Conservation (phyloP, 2,329 filamentous ascomycete genomes). For the Phyllosticta citriasiana region DNA sequence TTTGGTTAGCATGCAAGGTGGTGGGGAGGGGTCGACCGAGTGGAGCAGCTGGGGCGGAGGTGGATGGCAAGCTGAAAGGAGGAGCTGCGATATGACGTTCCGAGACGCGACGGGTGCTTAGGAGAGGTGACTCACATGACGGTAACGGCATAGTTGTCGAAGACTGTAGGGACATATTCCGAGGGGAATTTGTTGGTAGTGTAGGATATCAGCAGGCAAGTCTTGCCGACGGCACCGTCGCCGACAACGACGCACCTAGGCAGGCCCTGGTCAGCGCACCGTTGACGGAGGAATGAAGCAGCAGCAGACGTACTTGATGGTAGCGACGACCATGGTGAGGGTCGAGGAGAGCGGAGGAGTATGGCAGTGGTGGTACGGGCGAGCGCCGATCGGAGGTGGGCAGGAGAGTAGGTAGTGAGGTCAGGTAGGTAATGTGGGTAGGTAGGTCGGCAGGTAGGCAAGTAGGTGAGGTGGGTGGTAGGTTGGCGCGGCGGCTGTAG, state of each 20-base stretch:
- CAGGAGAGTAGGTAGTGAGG: slow-evolving; percentile 1
- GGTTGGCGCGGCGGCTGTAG: neutral
- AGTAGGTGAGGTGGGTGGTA: slow-evolving; percentile 8
- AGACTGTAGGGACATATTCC: slow-evolving; percentile 98
- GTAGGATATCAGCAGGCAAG: slow-evolving; percentile 96
- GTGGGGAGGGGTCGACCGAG: neutral
- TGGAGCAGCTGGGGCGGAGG: neutral
- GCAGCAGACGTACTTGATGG: slow-evolving; percentile 28
- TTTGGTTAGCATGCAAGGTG: neutral
- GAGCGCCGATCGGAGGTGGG: slow-evolving; percentile 12
- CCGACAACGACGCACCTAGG: slow-evolving; percentile 93
- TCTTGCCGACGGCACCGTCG: slow-evolving; percentile 99
- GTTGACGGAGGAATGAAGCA: neutral
- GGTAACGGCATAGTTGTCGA: slow-evolving; percentile 99
- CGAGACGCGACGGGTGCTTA: neutral
- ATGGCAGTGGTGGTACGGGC: slow-evolving; percentile 3
- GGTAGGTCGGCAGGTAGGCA: too few relatives aligned
- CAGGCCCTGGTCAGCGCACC: slow-evolving; percentile 3
- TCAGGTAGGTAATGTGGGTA: too few relatives aligned
- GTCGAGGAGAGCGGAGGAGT: neutral
- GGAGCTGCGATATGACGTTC: neutral
- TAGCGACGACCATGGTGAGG: slow-evolving; percentile 30
- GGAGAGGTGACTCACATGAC: slow-evolving; percentile 61
- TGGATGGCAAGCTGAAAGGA: neutral
- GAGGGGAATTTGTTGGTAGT: slow-evolving; percentile 99